Base-by-base conservation (phyloP, 306 rosid genomes). In the Prunus padus region DNA sequence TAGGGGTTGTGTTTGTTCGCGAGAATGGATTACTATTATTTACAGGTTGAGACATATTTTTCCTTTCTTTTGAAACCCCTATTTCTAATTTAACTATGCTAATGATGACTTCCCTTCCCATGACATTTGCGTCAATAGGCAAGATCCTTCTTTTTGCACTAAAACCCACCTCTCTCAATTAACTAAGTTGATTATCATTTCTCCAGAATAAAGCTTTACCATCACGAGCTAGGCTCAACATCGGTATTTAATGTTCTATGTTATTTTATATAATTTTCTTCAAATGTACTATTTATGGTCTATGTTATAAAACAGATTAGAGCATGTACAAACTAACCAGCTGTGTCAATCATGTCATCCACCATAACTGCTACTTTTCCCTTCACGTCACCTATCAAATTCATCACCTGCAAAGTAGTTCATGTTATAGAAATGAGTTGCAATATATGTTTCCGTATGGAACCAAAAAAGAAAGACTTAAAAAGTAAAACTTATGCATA, bases 311-410 rank as follows among this genome's bases (percentile, higher is more conserved):
- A 16, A 51, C 49, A 16, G 3, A 72, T 13, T 15, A 20, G 16
- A 77, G 37, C 52, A 54, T 42, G 44, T 23, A 33, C 22, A 54
- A 76, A 84, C 95, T 74, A 73, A 91, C 98, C 98, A 55, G 98
- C 98, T 14, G 98, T 93, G 81, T 91, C 98, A 72, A 93, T 93
- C 98, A 93, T 93, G 87, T 93, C 97, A 84, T 91, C 98, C 67
- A 93, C 97, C 98, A 91, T 91, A 68, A 93, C 98, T 9, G 98
- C 98, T 30, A 93, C 98, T 83, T 93, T 93, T 74, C 98, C 96
- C 83, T 84, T 89, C 61, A 91, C 98, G 60, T 93, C 98, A 23
- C 98, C 98, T 52, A 93, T 93, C 89, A 93, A 89, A 84, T 93
- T 93, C 96, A 93, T 91, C 69, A 93, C 98, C 98, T 93, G 87